Evolutionary conservation across 257 asterid species (phyloP), one percentile per base, ranked within the genome.

Genomic region (Solanum appendiculatum): DNA sequence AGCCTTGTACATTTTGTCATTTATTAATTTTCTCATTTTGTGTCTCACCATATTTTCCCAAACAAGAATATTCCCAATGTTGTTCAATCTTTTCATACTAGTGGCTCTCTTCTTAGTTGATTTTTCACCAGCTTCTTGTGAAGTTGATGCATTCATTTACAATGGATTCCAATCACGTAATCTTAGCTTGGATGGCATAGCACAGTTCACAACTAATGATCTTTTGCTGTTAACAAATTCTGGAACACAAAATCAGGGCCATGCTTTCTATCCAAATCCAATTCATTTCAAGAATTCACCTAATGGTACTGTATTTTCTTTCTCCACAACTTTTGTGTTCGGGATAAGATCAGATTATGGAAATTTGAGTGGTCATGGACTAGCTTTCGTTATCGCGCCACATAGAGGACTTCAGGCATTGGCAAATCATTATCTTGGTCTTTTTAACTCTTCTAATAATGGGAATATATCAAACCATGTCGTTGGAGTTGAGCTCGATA

Each of bases 401-500:
- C 78, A 89, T 7, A 69, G 69, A 63, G 91, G 89, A 13, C 90
- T 95, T 16, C 93, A 91, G 0, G 89, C 92, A 66, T 81, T 77
- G 1, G 90, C 95, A 0, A 84, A 91, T 58, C 86, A 90, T 12
- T 94, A 90, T 88, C 89, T 95, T 54, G 97, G 98, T 39, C 89
- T 92, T n/a, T 91, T 95, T 77, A 93, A 93, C 21, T 88, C 83
- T 2, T 16, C 87, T 56, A 93, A 91, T 88, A 87, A 90, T 23
- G 98, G 96, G 1, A 86, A 88, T 34, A 1, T 1, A 1, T 88
- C 91, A 20, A 95, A 93, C 31, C 95, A 93, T 66, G 89, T 94
- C 0, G 74, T 94, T 16, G 96, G 95, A 0, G 91, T 95, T 20
- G 98, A 95, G 84, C 88, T 93, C n/a, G 98, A 95, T 46, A 93